Evolutionary conservation across 2,329 filamentous ascomycete species (phyloP).

Genomic region (Colletotrichum somersetense): DNA sequence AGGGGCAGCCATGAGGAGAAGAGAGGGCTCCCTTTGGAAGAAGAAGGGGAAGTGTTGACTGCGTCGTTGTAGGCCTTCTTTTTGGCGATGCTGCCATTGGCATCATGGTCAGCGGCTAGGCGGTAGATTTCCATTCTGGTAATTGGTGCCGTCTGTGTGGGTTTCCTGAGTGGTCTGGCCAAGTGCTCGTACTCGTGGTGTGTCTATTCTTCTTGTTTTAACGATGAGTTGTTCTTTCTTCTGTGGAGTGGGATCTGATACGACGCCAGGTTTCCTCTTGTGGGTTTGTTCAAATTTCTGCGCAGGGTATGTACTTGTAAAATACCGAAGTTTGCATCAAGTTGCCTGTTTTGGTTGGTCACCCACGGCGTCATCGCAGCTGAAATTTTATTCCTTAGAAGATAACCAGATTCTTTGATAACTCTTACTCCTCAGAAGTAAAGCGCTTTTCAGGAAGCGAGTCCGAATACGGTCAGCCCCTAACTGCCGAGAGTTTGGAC

Average conservation of each 20-base stretch:
- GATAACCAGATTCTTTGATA: neutral
- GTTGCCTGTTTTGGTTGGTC: constrained; percentile 1
- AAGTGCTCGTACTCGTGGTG: neutral
- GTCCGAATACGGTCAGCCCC: neutral
- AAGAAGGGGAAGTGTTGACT: neutral
- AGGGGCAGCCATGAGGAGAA: constrained; percentile 29
- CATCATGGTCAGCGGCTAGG: neutral
- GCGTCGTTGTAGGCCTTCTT: constrained; percentile 20
- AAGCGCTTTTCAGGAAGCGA: no score
- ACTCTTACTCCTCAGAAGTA: no score
- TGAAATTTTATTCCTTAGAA: neutral
- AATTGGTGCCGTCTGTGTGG: neutral
- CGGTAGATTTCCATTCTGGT: constrained; percentile 20
- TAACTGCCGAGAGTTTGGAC: neutral
- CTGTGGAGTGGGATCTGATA: neutral
- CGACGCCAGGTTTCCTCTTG: neutral
- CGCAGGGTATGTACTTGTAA: neutral
- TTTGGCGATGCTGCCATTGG: neutral
- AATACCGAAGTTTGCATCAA: neutral
- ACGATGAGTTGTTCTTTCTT: neutral
- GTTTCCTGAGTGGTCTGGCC: neutral
- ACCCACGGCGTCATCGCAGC: no score
- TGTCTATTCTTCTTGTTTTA: neutral
- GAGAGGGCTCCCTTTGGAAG: constrained; percentile 3
- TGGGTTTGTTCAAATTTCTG: neutral